Percentiles rank a stretch among this genome's conserved stretches.
Evolutionary conservation across 2,329 filamentous ascomycete genomes (phyloP).

Genomic region (Mycocentrospora acerina): DNA sequence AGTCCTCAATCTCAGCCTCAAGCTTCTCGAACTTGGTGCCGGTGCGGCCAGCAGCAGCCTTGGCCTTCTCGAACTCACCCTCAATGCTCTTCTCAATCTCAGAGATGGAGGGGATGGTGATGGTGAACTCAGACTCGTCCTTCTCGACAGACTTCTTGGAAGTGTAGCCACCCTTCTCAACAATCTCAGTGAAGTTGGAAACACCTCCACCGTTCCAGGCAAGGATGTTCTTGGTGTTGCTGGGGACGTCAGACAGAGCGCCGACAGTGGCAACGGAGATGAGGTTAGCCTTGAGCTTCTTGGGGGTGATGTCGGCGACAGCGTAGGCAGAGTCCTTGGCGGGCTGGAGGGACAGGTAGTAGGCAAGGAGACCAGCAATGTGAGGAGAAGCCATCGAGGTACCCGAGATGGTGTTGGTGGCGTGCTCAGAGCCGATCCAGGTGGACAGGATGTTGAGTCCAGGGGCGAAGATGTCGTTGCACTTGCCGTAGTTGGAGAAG

Average conservation of each 20-base stretch:
- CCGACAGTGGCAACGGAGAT: constrained; percentile 79
- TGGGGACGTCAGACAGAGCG: constrained; percentile 78
- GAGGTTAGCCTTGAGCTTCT: constrained; percentile 88
- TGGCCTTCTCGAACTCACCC: constrained; percentile 39
- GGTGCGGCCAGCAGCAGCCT: constrained; percentile 43
- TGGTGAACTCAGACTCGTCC: constrained; percentile 42
- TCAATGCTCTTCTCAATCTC: constrained; percentile 40
- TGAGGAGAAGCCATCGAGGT: constrained; percentile 71
- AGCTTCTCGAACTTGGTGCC: constrained; percentile 52
- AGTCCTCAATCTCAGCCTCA: constrained; percentile 48
- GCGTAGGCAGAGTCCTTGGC: constrained; percentile 86
- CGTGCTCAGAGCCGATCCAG: constrained; percentile 96
- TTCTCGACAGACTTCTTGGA: constrained; percentile 38
- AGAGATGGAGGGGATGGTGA: constrained; percentile 40
- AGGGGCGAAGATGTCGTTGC: constrained; percentile 98
- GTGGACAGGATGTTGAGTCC: constrained; percentile 96
- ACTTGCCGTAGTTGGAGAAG: constrained; percentile 99
- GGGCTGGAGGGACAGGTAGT: constrained; percentile 96
- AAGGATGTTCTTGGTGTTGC: constrained; percentile 87
- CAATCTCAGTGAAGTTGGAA: constrained; percentile 84
- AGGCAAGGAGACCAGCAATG: constrained; percentile 86
- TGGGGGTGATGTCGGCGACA: constrained; percentile 84
- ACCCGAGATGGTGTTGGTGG: constrained; percentile 93
- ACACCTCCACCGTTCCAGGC: constrained; percentile 98
- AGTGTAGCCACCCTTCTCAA: constrained; percentile 72